Evolutionary conservation across 805 yeast genomes (phyloP), one percentile per base, ranked within the genome.

Genomic region (Starmerella tilneyi): DNA sequence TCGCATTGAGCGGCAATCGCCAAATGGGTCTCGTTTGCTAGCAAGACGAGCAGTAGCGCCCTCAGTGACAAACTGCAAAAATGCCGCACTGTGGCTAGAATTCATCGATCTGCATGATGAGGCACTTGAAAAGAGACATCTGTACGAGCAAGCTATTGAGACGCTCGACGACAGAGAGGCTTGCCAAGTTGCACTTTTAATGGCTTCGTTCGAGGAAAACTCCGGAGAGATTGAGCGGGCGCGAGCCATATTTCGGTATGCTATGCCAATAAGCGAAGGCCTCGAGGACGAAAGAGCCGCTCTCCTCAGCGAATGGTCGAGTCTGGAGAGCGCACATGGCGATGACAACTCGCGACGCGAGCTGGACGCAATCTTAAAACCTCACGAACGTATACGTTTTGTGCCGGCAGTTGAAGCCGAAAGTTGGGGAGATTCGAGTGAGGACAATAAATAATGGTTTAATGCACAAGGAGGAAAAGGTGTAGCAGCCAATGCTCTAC

Each of bases 161-260:
- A 56, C 57, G 2, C 60, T 79, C 23, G 68, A 79, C 8, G 65
- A 72, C 26, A 59, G 62, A 3, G 64, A 58, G 19, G 63, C 72
- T 1, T 61, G 71, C 2, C 56, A 59, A 17, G 61, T 84, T 41
- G 64, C 78, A 5, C 53, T 69, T 8, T 70, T 71, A 2, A 84
- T 81, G 59, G 64, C 57, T n/a, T 41, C 34, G 5, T 55, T 78
- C 41, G 96, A 89, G 60, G 58, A 63, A 3, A 53, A 56, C 16
- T 59, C 71, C 7, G 70, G 71, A 3, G 84, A 84, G 50, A 59
- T 66, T 15, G 65, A 61, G 4, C 64, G 95, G 41, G 85, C 77
- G 0, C 70, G 95, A 42, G 76, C 73, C 9, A 59, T 89, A 6
- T 71, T 73, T 50, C 70, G 67, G 45, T 80, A 73, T 57, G 78